Percentiles rank a stretch among this genome's conserved stretches.
Evolutionary conservation across 129 eudicot species (phyloP).

Genomic region (Flaveria brownii): DNA sequence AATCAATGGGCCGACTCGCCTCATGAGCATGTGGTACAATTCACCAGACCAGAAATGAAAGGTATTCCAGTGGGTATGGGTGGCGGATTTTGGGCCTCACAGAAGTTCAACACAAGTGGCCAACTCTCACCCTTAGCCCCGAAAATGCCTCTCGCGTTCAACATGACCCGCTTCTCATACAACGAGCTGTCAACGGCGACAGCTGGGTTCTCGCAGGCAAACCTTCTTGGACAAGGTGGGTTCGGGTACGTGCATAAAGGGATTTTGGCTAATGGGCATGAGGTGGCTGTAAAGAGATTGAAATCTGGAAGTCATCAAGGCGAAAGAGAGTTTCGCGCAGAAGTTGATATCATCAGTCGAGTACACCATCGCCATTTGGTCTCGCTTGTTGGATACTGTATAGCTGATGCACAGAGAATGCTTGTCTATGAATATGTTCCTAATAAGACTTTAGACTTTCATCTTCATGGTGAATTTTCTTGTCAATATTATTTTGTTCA

Average conservation of each 20-base stretch:
- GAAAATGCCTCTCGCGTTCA: slow-evolving; percentile 39
- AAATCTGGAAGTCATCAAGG: slow-evolving; percentile 73
- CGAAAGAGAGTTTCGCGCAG: slow-evolving; percentile 65
- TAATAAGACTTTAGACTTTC: slow-evolving; percentile 53
- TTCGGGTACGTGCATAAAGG: slow-evolving; percentile 67
- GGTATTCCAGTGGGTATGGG: slow-evolving; percentile 35
- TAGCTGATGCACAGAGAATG: slow-evolving; percentile 55
- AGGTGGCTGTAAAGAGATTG: slow-evolving; percentile 64
- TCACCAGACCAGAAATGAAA: slow-evolving; percentile 34
- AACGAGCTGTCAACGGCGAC: slow-evolving; percentile 57
- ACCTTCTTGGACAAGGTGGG: slow-evolving; percentile 67
- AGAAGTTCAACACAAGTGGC: slow-evolving; percentile 21
- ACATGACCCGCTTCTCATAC: slow-evolving; percentile 50
- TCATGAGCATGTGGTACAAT: slow-evolving; percentile 43
- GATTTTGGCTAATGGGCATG: slow-evolving; percentile 49
- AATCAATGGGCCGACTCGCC: neutral
- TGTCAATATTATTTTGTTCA: neutral
- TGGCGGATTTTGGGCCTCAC: slow-evolving; percentile 37
- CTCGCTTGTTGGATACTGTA: slow-evolving; percentile 69
- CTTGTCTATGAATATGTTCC: slow-evolving; percentile 67
- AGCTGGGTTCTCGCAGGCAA: slow-evolving; percentile 46
- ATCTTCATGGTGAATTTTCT: slow-evolving; percentile 55
- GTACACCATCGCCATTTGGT: slow-evolving; percentile 79
- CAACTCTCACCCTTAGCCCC: slow-evolving; percentile 22
- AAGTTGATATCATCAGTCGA: slow-evolving; percentile 67